These are phyloP conservation scores for Jacaranda mimosifolia DNA, from an alignment of 257 asterid genomes.

Conservation along the genomic window DNA sequence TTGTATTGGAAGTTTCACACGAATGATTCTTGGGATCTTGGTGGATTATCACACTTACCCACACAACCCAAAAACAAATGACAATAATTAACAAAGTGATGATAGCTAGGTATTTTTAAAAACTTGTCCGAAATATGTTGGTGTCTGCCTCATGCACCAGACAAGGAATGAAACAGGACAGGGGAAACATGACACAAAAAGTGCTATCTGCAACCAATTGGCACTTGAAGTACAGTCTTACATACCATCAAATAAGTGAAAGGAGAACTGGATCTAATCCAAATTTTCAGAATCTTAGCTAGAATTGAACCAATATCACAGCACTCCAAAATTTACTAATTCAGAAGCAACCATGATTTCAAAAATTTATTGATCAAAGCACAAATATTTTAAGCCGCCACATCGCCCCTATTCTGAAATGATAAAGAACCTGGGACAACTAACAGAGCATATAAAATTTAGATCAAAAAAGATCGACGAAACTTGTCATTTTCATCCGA, in stretches of 20 bases:
- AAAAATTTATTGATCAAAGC: background rate
- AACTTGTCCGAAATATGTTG: background rate
- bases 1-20: no score
- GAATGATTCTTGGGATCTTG: no score
- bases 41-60: no score
- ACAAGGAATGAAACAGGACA: background rate
- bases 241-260: background rate
- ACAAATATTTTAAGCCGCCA: background rate
- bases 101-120: no score
- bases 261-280: background rate
- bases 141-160: background rate
- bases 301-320: background rate
- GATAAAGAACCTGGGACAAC: slow-evolving; percentile 7
- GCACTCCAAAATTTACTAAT: background rate
- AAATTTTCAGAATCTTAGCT: background rate
- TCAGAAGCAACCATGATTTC: background rate
- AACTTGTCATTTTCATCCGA: background rate
- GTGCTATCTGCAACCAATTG: no score
- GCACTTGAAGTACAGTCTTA: no score
- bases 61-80: no score
- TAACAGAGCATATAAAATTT: background rate
- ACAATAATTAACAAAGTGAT: no score
- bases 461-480: background rate
- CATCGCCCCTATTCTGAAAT: slow-evolving; percentile 3
- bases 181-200: no score